A percentile compares a stretch with the other conserved stretches of the same genome.
Conservation (phyloP, 345 rosid genomes). For the Salix purpurea region DNA sequence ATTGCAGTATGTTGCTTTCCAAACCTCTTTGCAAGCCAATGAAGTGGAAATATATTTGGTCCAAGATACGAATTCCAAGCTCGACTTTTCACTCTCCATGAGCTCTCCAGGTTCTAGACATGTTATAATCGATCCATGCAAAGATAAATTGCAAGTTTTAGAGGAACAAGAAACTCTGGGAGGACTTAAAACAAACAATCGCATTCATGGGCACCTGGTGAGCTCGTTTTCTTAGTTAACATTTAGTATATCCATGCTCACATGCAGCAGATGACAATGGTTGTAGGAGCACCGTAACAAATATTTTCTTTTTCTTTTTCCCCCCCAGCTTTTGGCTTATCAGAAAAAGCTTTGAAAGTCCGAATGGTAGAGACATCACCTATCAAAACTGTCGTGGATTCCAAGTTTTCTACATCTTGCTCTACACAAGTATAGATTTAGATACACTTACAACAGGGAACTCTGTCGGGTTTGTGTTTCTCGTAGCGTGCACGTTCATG, state of each 20-base stretch:
- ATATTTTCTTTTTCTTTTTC: neutral
- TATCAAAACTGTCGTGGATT: slow-evolving; percentile 2
- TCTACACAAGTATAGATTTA: slow-evolving; percentile 3
- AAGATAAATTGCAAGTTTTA: slow-evolving; percentile 35
- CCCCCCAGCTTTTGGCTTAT: slow-evolving; percentile 42
- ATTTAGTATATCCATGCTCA: neutral
- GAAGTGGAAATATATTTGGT: slow-evolving; percentile 64
- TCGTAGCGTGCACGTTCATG: neutral
- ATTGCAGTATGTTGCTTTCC: slow-evolving; percentile 65
- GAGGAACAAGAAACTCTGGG: slow-evolving; percentile 40
- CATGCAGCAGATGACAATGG: neutral
- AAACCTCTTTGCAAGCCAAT: slow-evolving; percentile 55
- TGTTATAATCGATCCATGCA: slow-evolving; percentile 19
- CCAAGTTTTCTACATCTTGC: neutral
- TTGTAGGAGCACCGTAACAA: neutral
- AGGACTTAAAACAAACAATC: slow-evolving; percentile 22
- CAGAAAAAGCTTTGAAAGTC: slow-evolving; percentile 20
- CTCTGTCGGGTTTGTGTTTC: slow-evolving; percentile 6
- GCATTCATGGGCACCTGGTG: slow-evolving; percentile 38
- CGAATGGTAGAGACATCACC: neutral
- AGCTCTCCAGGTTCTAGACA: slow-evolving; percentile 2
- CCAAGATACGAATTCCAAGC: slow-evolving; percentile 29
- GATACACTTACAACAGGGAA: neutral
- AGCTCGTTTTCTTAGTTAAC: slow-evolving; percentile 6
- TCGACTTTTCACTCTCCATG: slow-evolving; percentile 14